These are phyloP conservation scores for Wolfiporia cocos DNA, from an alignment of 1,284 basidiomycete genomes.

Conservation along the genomic window DNA sequence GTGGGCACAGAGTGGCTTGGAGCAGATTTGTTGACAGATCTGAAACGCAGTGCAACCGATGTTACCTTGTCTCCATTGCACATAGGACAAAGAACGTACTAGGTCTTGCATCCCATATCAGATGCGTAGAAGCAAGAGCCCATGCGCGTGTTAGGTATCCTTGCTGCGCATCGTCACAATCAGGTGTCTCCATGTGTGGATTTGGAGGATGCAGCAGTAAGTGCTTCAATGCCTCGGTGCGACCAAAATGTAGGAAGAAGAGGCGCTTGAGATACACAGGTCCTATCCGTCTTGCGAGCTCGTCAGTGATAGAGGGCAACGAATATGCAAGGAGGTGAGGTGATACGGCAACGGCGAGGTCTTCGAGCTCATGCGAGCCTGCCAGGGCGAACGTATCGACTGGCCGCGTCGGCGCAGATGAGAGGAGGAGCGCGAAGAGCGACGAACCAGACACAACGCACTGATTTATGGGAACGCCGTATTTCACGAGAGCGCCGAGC, in stretches of 20 bases:
- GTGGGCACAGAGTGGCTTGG: constrained; percentile 19
- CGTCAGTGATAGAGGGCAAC: constrained; percentile 26
- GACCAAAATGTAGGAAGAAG: constrained; percentile 28
- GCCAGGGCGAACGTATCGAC: constrained; percentile 32
- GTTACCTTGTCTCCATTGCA: neutral
- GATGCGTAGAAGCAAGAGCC: neutral
- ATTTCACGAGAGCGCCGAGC: constrained; percentile 20
- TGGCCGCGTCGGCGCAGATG: constrained; percentile 22
- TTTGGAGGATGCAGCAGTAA: constrained; percentile 25
- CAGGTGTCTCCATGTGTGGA: constrained; percentile 20
- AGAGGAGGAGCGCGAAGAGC: constrained; percentile 21
- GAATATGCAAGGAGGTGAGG: constrained; percentile 25
- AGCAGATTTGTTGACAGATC: constrained; percentile 23
- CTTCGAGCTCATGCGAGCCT: constrained; percentile 23
- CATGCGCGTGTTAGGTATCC: neutral
- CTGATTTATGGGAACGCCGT: constrained; percentile 19
- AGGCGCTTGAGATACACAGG: constrained; percentile 31
- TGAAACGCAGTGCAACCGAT: no score
- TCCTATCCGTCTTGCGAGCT: constrained; percentile 26
- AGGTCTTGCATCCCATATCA: constrained; percentile 31
- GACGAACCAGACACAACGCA: constrained; percentile 14
- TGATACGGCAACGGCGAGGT: constrained; percentile 27
- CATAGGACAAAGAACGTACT: constrained; percentile 17
- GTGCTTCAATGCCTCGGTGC: constrained; percentile 27
- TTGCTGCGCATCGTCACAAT: constrained; percentile 22